phyloP scores from a whole-genome alignment of 2,329 filamentous ascomycete genomes.

The Harringtonia aguacate region DNA sequence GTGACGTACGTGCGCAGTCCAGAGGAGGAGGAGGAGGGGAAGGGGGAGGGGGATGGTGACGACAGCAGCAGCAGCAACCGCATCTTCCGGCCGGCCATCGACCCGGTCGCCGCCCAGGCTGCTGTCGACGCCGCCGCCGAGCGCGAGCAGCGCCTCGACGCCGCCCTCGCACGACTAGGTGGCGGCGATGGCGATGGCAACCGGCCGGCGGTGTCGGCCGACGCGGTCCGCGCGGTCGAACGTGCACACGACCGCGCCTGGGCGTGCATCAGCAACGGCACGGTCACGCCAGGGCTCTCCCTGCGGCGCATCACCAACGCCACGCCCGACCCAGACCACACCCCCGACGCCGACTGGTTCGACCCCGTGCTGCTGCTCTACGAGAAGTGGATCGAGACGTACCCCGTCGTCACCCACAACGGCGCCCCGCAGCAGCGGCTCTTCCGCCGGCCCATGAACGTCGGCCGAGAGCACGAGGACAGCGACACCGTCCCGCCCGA shows the following conservation, averaged over 20 bases:
- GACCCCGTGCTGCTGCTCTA: slow-evolving; percentile 10
- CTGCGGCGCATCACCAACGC: slow-evolving; percentile 6
- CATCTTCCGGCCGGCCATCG: no score
- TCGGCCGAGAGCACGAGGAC: not conserved
- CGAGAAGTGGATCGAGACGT: slow-evolving; percentile 10
- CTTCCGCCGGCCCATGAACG: slow-evolving; percentile 10
- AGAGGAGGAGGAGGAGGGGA: no score
- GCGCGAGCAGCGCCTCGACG: not conserved
- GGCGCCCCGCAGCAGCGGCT: slow-evolving; percentile 1
- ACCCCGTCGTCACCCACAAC: slow-evolving; percentile 1
- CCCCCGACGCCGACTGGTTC: not conserved
- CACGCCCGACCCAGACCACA: not conserved
- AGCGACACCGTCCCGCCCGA: not conserved
- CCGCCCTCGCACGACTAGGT: not conserved
- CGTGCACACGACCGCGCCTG: not conserved
- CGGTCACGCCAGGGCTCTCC: not conserved
- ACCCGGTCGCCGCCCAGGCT: no score
- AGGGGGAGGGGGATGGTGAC: no score
- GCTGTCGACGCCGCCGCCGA: not conserved
- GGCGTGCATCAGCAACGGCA: slow-evolving; percentile 4
- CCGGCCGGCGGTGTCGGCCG: no score
- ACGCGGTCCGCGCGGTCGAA: not conserved
- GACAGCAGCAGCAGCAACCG: no score
- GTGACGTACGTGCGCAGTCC: slow-evolving; percentile 6
- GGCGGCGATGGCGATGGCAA: no score